These are phyloP conservation scores for Venturia pyrina DNA, from an alignment of 2,329 filamentous ascomycete species.

Conservation along the genomic window DNA sequence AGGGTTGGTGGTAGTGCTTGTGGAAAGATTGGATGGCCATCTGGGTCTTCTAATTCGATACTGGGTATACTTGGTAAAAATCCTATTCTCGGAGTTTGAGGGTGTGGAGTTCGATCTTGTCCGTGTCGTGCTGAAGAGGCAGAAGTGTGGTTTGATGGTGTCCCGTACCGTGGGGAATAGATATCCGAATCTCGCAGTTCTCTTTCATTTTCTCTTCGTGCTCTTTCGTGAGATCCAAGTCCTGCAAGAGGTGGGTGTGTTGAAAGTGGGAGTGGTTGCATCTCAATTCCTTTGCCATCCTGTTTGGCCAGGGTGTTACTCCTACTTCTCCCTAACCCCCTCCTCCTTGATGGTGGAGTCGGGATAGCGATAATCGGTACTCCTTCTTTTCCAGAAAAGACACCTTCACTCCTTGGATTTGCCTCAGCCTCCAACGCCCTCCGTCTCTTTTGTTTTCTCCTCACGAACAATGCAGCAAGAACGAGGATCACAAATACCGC, in stretches of 20 bases:
- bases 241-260: neutral
- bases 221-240: neutral
- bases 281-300: neutral
- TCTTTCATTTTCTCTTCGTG: neutral
- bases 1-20: neutral
- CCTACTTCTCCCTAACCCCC: neutral
- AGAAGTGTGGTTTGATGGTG: neutral
- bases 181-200: neutral
- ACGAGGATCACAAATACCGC: neutral
- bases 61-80: neutral
- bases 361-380: neutral
- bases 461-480: neutral
- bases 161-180: neutral
- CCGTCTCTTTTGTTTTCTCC: neutral
- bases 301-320: neutral
- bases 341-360: neutral
- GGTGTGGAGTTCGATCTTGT: neutral
- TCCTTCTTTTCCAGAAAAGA: neutral
- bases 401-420: neutral
- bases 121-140: neutral
- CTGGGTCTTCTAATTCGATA: neutral
- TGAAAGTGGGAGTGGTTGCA: neutral
- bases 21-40: neutral
- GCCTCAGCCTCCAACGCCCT: neutral
- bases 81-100: neutral